Evolutionary conservation across 768 basidiomycete genomes (phyloP).

Genomic region (Punctularia strigosozonata): DNA sequence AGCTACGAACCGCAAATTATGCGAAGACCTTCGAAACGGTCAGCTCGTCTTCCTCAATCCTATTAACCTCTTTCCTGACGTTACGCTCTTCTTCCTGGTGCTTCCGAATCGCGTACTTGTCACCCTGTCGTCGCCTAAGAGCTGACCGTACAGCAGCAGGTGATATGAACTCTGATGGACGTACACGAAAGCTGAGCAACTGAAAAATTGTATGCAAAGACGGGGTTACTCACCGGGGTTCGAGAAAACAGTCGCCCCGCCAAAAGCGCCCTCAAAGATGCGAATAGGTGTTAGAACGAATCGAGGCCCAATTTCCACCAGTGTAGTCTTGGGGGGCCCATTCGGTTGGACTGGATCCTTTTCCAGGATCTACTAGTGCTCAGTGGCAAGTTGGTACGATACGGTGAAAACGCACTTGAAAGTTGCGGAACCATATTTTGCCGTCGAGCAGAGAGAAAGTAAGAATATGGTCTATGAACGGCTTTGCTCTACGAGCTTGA

Average conservation of each 20-base stretch:
- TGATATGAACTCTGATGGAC: slow-evolving; percentile 72
- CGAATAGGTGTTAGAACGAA: slow-evolving; percentile 96
- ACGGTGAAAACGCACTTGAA: slow-evolving; percentile 51
- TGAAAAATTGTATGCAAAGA: not conserved
- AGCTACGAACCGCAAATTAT: slow-evolving; percentile 27
- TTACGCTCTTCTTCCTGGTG: slow-evolving; percentile 58
- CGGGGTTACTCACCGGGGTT: slow-evolving; percentile 62
- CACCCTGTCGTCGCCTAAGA: slow-evolving; percentile 59
- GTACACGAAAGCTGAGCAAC: slow-evolving; percentile 1
- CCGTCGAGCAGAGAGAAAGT: slow-evolving; percentile 92
- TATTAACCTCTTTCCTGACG: slow-evolving; percentile 50
- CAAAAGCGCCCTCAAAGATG: slow-evolving; percentile 96
- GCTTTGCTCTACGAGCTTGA: slow-evolving; percentile 83
- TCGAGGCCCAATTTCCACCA: slow-evolving; percentile 94
- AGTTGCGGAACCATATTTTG: slow-evolving; percentile 99
- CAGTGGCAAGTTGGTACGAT: not conserved
- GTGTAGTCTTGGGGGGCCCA: slow-evolving; percentile 73
- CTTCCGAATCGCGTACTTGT: slow-evolving; percentile 76
- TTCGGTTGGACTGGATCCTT: slow-evolving; percentile 87
- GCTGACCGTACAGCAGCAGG: slow-evolving; percentile 72
- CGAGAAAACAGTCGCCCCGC: slow-evolving; percentile 88
- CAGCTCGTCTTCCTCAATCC: slow-evolving; percentile 63
- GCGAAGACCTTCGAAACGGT: slow-evolving; percentile 86
- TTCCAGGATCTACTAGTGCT: slow-evolving; percentile 62
- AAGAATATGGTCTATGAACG: slow-evolving; percentile 95